Percentiles rank a stretch among this genome's conserved stretches.
These are phyloP conservation scores for Cryphonectria carpinicola DNA, from an alignment of 2,329 filamentous ascomycete genomes.

Conservation along the genomic window DNA sequence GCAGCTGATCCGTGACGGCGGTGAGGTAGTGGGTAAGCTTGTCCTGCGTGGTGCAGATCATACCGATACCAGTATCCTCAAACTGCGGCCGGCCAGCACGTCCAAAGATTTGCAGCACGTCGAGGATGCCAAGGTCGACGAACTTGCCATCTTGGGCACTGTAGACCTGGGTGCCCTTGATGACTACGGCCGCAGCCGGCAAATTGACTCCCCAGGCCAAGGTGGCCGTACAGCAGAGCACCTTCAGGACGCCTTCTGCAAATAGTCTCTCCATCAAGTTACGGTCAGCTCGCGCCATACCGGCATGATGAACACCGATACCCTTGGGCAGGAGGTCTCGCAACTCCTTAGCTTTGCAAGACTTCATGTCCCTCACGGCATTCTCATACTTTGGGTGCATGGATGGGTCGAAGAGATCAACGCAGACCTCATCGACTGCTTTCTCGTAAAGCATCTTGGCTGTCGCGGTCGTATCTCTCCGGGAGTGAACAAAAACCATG, in stretches of 20 bases:
- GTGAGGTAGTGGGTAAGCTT: conserved; percentile 89
- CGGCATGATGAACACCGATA: conserved; percentile 93
- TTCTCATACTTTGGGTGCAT: conserved; percentile 78
- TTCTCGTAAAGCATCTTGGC: conserved; percentile 86
- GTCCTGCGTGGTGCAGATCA: conserved; percentile 96
- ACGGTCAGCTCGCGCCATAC: conserved; percentile 91
- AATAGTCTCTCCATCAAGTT: conserved; percentile 97
- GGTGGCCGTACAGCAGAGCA: conserved; percentile 97
- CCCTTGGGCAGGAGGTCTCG: conserved; percentile 89
- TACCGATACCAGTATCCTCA: conserved; percentile 95
- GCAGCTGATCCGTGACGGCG: conserved; percentile 92
- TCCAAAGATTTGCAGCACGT: conserved; percentile 97
- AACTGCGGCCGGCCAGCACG: conserved; percentile 97
- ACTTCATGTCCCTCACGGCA: conserved; percentile 82
- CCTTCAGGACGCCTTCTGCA: conserved; percentile 87
- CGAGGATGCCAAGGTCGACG: conserved; percentile 91
- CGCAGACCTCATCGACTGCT: conserved; percentile 77
- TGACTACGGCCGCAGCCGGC: conserved; percentile 92
- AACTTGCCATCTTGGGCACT: conserved; percentile 97
- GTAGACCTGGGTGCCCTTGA: conserved; percentile 97
- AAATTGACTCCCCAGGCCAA: conserved; percentile 99
- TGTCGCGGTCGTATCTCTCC: conserved; percentile 89
- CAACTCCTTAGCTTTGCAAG: conserved; percentile 82
- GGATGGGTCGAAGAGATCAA: conserved; percentile 82
- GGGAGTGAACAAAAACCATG: conserved; percentile 98